These are phyloP conservation scores for Eucalyptus sideroxylon DNA, from an alignment of 345 rosid genomes.

Conservation along the genomic window DNA sequence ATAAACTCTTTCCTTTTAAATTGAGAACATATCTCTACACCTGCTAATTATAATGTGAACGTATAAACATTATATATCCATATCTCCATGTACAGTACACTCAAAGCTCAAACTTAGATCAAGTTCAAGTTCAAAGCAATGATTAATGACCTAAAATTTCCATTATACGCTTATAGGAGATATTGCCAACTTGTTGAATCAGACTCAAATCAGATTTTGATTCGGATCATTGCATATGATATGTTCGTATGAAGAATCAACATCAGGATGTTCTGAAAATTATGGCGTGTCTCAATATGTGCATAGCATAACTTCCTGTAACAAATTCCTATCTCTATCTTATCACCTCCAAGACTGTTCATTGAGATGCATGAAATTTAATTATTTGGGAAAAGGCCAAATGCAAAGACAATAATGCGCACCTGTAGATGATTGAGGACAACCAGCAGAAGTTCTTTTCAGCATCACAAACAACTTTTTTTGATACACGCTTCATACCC, in stretches of 20 bases:
- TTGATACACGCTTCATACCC: constrained; percentile 85
- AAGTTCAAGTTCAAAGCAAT: background rate
- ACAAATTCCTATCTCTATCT: background rate
- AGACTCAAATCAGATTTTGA: background rate
- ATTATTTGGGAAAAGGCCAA: background rate
- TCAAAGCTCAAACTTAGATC: background rate
- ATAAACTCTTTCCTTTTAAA: too few relatives aligned
- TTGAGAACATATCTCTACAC: background rate
- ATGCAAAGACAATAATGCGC: background rate
- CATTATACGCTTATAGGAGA: background rate
- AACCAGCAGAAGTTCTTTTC: constrained; percentile 80
- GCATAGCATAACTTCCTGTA: background rate
- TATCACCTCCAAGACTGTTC: background rate
- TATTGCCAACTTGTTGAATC: background rate
- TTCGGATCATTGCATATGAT: background rate
- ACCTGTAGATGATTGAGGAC: constrained; percentile 92
- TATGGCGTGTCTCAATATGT: background rate
- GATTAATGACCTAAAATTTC: background rate
- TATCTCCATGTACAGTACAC: background rate
- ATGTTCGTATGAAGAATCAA: background rate
- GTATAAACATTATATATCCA: background rate
- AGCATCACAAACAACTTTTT: constrained; percentile 78
- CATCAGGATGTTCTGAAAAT: background rate
- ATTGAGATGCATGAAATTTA: background rate
- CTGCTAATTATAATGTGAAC: background rate